Base-by-base conservation (phyloP, 2,329 filamentous ascomycete species). In the Fusarium sp. region DNA sequence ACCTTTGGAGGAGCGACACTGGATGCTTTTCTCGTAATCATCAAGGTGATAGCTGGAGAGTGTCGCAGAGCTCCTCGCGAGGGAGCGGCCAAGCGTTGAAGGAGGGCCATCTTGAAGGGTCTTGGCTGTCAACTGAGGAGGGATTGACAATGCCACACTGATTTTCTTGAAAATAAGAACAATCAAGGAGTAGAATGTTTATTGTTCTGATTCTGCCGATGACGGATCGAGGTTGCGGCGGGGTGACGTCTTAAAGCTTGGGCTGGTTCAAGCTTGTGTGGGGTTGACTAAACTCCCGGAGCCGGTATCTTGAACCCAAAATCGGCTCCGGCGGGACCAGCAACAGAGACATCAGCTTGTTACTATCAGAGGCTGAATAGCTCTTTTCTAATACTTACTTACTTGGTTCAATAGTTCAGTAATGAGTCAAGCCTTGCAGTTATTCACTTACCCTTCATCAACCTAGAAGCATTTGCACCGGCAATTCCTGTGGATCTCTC, bases 1-100 rank as follows among this genome's bases (percentile, higher is more conserved):
- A 80, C 83, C 79, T 82, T 80, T 13, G 71, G 71, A 66, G 82
- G 83, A 47, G 76, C 79, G 80, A 85, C 82, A 52, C 78, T 84
- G 27, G 83, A 85, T 48, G 82, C 80, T 76, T 77, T 74, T 74
- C 82, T 72, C 66, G 72, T 63, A 20, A 77, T 55, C 25, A 72
- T 67, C 51, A 74, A 61, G 15, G 72, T 39, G 70, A 75, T 64
- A 71, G 62, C 45, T 62, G 58, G 23, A 58, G 66, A 76, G 73
- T 76, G 52, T 77, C 78, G 69, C 73, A 76, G 65, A 60, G 57
- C 40, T 63, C 69, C 64, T 62, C 68, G 61, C 47, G 63, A 74
- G 33, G 75, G 72, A 58, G 75, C 70, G 60, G 67, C 66, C 27
- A 79, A 63, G 42, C 70, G 72, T 52, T 75, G 76, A 49, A 78